Evolutionary conservation across 306 rosid genomes (phyloP), one percentile per base, ranked within the genome.

Genomic region (Boehmeria nivea): DNA sequence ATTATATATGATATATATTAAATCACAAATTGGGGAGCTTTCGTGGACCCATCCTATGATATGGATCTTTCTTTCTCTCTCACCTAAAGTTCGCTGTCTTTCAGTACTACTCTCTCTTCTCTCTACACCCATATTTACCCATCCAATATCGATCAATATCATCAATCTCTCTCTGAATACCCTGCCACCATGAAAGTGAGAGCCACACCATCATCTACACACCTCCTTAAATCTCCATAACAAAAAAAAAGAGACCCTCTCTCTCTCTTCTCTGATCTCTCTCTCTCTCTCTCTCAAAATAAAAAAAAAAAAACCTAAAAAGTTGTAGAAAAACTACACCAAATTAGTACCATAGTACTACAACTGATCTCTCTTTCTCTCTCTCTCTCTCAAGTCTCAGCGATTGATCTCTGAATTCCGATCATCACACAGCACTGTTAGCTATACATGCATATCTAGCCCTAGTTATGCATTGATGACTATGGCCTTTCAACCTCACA

Each of bases 121-220:
- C 50, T 44, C 50, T n/a, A 2, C 7, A 4, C 11, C n/a, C n/a
- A n/a, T n/a, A 4, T 17, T n/a, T n/a, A n/a, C n/a, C n/a, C n/a
- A n/a, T n/a, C n/a, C n/a, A n/a, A n/a, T n/a, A n/a, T n/a, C n/a
- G n/a, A n/a, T n/a, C n/a, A n/a, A 21, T 19, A 28, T 51, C 45
- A 33, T 55, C 46, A 43, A 18, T 18, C 54, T 69, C 80, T 74
- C 63, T 75, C 90, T 72, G 78, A 72, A 69, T 66, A 79, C 57
- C 72, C 82, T 81, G 89, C 70, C 97, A 81, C 70, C 94, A 83
- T 89, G 84, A 86, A 86, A 83, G 87, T 89, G 89, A 86, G 95
- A 86, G 89, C 89, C 89, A 73, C 70, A 69, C 73, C 75, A 59
- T 54, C 54, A 63, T 60, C 78, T 4, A 39, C 53, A 59, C 17